A percentile compares a stretch with the other conserved stretches of the same genome.
Evolutionary conservation across 495 filamentous ascomycete species (phyloP).

Genomic region (Xylaria sp.): DNA sequence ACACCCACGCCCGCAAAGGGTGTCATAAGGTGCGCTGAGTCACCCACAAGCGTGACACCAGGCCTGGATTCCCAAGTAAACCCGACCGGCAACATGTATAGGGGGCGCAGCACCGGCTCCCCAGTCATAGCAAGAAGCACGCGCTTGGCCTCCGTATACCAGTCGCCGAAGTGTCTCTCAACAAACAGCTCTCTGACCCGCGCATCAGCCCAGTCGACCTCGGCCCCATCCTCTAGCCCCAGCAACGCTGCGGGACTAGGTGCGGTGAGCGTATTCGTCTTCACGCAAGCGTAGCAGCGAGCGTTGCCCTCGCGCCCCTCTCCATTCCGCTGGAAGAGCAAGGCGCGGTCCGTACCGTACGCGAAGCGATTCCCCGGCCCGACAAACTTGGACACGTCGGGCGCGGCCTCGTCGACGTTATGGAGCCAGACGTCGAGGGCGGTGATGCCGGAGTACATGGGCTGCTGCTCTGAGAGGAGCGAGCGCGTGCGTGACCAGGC

Average conservation of each 20-base stretch:
- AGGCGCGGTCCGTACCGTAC: constrained; percentile 46
- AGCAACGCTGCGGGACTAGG: constrained; percentile 37
- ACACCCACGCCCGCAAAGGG: constrained; percentile 68
- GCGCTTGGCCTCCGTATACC: constrained; percentile 42
- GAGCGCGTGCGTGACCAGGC: constrained; percentile 63
- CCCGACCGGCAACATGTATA: constrained; percentile 63
- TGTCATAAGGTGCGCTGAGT: constrained; percentile 69
- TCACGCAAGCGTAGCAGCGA: constrained; percentile 49
- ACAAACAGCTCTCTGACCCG: constrained; percentile 42
- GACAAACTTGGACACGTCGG: constrained; percentile 43
- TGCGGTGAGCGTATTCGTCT: constrained; percentile 31
- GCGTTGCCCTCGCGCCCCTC: constrained; percentile 43
- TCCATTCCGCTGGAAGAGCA: constrained; percentile 54
- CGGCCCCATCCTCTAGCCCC: constrained; percentile 40
- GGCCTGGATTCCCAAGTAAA: constrained; percentile 51
- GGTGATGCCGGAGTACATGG: constrained; percentile 57
- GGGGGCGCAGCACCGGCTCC: constrained; percentile 32
- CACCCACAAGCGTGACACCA: constrained; percentile 62
- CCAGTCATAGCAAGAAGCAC: constrained; percentile 25
- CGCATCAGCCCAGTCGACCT: constrained; percentile 40
- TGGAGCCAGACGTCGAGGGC: constrained; percentile 46
- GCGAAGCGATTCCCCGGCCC: constrained; percentile 55
- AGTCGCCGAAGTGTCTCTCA: constrained; percentile 49
- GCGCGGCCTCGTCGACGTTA: constrained; percentile 34
- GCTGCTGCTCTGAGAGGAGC: constrained; percentile 54